Conservation (phyloP, 2,329 filamentous ascomycete species). For the Escovopsis sp. region DNA sequence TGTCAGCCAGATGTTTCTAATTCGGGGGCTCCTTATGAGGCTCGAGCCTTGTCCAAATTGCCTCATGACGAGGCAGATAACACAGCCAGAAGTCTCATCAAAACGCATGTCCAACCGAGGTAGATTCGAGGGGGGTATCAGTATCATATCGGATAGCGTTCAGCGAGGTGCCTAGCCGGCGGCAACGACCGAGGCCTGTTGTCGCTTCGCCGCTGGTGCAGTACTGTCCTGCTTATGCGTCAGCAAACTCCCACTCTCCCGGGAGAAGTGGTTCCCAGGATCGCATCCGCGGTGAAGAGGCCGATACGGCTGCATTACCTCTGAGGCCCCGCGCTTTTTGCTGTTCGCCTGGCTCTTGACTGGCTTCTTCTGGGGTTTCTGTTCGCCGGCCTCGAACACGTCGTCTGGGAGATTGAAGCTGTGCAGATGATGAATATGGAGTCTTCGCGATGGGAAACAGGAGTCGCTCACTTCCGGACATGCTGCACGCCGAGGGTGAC, state of each 20-base stretch:
- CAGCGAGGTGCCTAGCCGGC: conserved; percentile 17
- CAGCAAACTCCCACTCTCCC: conserved; percentile 11
- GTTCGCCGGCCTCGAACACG: conserved; percentile 71
- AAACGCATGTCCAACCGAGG: conserved; percentile 5
- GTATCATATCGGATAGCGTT: neutral
- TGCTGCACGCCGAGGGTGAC: conserved; percentile 65
- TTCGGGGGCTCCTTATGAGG: conserved; percentile 3
- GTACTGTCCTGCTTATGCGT: conserved; percentile 19
- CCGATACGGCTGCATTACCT: conserved; percentile 22
- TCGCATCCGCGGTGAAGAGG: conserved; percentile 4
- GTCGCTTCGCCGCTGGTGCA: conserved; percentile 25
- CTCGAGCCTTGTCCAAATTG: conserved; percentile 9
- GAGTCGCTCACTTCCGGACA: conserved; percentile 59
- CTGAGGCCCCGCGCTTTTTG: conserved; percentile 35
- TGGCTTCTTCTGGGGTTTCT: conserved; percentile 49
- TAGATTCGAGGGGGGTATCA: neutral
- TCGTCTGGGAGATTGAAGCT: conserved; percentile 84
- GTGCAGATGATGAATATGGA: conserved; percentile 7
- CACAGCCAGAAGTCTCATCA: conserved; percentile 4
- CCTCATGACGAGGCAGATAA: conserved; percentile 1
- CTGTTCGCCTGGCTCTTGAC: conserved; percentile 23
- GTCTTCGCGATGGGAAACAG: neutral
- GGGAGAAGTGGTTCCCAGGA: neutral
- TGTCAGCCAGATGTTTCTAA: conserved; percentile 10
- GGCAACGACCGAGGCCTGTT: conserved; percentile 26